Evolutionary conservation across 495 filamentous ascomycete species (phyloP), one percentile per base, ranked within the genome.

Genomic region (Penicillium mononematosum): DNA sequence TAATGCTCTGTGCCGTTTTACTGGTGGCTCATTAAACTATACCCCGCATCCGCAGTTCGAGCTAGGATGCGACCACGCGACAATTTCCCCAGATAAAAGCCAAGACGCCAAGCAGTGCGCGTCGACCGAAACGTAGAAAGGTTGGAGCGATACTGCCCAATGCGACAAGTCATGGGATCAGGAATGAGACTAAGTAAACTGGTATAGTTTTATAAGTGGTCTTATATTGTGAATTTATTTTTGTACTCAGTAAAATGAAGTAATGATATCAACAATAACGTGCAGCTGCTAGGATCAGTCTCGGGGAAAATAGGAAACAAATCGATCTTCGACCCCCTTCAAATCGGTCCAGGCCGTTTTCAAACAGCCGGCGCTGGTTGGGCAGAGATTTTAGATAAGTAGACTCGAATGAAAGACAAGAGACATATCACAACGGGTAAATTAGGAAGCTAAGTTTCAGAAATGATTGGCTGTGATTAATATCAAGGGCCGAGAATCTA

Each of bases 251-350:
- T 34, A 34, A 12, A 14, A 39, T 39, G 24, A 34, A 24, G 31
- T 34, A 48, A 20, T 22, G 47, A 16, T 45, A 19, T 44, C 41
- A 58, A 45, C 45, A 45, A 67, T 67, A 62, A 68, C 65, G 57
- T 62, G 59, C 47, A 56, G 17, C 19, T 19, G 24, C 29, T 50
- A 53, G 17, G 27, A 16, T 16, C 24, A 41, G 39, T n/a, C 25
- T 68, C 66, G 66, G 66, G 58, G 53, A 55, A 68, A 64, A 56
- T 68, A 68, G 66, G 66, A 68, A 63, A 25, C 36, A 19, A 56
- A 36, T 39, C 55, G 63, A 63, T 57, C 50, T 47, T 24, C 12
- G 45, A 59, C 29, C 43, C 50, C 32, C 53, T 48, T 61, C 12
- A 11, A 49, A 59, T 46, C 59, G 66, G 58, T 46, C 63, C 58